Evolutionary conservation across 805 yeast species (phyloP).

Genomic region (Candida ponderosae): DNA sequence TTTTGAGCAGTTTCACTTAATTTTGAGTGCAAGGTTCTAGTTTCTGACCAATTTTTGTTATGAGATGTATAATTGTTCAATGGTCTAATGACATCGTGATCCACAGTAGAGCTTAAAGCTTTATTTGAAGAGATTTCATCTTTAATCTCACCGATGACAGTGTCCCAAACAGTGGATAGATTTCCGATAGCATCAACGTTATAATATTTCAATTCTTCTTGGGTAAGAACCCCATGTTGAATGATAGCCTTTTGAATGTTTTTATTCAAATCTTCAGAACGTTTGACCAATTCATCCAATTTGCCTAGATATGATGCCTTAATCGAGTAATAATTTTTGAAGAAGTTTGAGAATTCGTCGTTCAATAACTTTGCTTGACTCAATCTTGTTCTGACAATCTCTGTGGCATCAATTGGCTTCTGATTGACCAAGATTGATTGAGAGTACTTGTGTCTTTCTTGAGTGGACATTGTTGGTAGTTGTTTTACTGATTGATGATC

Average conservation of each 20-base stretch:
- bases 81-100: conserved; percentile 47
- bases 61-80: conserved; percentile 44
- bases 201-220: conserved; percentile 39
- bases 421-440: conserved; percentile 34
- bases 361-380: conserved; percentile 48
- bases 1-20: conserved; percentile 35
- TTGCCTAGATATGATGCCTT: conserved; percentile 15
- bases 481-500: too few relatives aligned
- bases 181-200: conserved; percentile 42
- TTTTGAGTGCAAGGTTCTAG: conserved; percentile 36
- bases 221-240: conserved; percentile 32
- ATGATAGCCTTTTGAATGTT: conserved; percentile 24
- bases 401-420: conserved; percentile 53
- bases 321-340: conserved; percentile 32
- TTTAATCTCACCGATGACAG: conserved; percentile 30
- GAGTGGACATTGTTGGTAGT: too few relatives aligned
- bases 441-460: too few relatives aligned
- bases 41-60: conserved; percentile 48
- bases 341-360: conserved; percentile 53
- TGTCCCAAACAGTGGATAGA: conserved; percentile 34
- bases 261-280: conserved; percentile 23
- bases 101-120: conserved; percentile 36
- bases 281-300: conserved; percentile 12
- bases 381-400: conserved; percentile 48
- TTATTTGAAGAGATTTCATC: conserved; percentile 45